Conservation (phyloP, 1,284 basidiomycete genomes). For the Ustilago nuda region DNA sequence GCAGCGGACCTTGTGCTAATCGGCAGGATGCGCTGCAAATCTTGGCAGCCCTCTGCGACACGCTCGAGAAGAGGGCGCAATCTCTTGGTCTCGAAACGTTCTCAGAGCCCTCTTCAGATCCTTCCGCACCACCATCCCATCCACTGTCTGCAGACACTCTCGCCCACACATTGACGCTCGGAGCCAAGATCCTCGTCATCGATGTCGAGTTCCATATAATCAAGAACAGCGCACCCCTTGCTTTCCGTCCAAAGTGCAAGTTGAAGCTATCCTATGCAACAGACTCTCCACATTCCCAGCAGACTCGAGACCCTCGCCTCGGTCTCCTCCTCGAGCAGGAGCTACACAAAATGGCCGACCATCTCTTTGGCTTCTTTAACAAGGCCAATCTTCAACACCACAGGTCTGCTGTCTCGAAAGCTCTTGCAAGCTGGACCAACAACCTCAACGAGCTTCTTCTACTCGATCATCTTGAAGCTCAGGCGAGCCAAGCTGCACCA, state of each 20-base stretch:
- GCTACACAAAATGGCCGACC: conserved; percentile 34
- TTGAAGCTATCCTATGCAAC: conserved; percentile 50
- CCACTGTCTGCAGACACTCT: background rate
- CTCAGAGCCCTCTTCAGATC: conserved; percentile 33
- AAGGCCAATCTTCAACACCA: conserved; percentile 12
- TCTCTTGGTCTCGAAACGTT: conserved; percentile 49
- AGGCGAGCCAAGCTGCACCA: conserved; percentile 20
- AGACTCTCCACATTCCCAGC: conserved; percentile 33
- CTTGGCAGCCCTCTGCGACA: conserved; percentile 34
- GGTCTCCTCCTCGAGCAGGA: conserved; percentile 34
- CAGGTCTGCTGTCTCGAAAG: conserved; percentile 16
- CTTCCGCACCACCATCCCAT: conserved; percentile 1
- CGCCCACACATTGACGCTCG: conserved; percentile 40
- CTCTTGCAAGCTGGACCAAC: conserved; percentile 26
- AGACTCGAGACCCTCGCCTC: conserved; percentile 32
- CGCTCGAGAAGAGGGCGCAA: conserved; percentile 27
- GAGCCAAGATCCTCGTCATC: conserved; percentile 54
- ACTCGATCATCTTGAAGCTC: conserved; percentile 33
- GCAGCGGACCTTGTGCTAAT: background rate
- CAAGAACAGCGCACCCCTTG: background rate
- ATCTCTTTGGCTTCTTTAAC: conserved; percentile 26
- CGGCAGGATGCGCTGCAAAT: conserved; percentile 20
- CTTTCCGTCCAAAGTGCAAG: conserved; percentile 23
- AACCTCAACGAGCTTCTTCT: conserved; percentile 39
- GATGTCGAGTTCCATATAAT: conserved; percentile 39